Base-by-base conservation (phyloP, 257 asterid species). In the Solanum paucissectum region DNA sequence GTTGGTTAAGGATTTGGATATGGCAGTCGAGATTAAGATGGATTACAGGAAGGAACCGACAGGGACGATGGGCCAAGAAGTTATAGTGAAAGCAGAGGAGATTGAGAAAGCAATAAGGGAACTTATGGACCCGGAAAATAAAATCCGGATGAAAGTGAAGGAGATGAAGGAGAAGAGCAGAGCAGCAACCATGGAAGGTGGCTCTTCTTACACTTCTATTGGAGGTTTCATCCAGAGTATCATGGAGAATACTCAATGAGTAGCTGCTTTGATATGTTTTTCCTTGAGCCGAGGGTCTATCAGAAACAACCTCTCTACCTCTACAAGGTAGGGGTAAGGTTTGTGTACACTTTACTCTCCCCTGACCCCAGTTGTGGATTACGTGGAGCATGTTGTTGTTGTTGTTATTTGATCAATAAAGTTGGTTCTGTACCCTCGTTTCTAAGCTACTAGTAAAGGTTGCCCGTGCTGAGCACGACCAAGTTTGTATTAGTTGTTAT, bases 1-100 rank as follows among this genome's bases (percentile, higher is more conserved):
- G 76, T 32, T 88, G 87, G 64, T 83, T 34, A 37, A 83, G 3
- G 89, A 88, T 14, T 68, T 88, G 62, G 89, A 36, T 33, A 88
- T 83, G 42, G 89, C 66, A 20, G 77, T 83, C 14, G 89, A 88
- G 73, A 49, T 88, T 25, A 88, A 46, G 42, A 83, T 88, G 76
- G 87, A 88, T 33, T 88, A 88, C 64, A 68, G 25, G 74, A 23
- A 29, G 7, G 62, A 60, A 18, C 46, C 42, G 2, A 33, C 18
- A 55, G 69, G 7, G 29, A 33, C 11, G 11, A 29, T 4, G 29
- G 71, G 2, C 87, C 34, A 38, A 58, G 49, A 33, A 12, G 9
- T 40, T n/a, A 76, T 88, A 32, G 87, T 88, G 29, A 71, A 69
- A 64, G 75, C 87, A 12, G 75, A 49, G 13, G 68, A 83, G 52